These are phyloP conservation scores for Fusarium mangiferae DNA, from an alignment of 2,329 filamentous ascomycete genomes.

Conservation along the genomic window DNA sequence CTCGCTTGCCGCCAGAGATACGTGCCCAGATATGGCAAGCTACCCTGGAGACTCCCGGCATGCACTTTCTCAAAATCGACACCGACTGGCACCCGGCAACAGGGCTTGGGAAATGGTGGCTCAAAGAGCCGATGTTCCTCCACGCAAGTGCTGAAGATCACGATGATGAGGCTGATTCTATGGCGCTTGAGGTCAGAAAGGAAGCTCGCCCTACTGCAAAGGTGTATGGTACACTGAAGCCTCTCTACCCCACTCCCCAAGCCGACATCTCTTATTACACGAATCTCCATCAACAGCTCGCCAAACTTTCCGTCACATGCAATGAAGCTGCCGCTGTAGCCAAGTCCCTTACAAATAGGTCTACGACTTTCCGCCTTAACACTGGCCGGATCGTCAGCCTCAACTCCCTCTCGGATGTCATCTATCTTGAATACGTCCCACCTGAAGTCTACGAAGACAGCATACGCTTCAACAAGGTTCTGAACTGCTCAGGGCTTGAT, in stretches of 20 bases:
- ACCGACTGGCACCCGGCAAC: slow-evolving; percentile 22
- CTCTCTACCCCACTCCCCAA: slow-evolving; percentile 42
- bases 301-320: slow-evolving; percentile 43
- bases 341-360: slow-evolving; percentile 31
- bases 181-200: slow-evolving; percentile 37
- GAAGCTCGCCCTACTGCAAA: slow-evolving; percentile 35
- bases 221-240: slow-evolving; percentile 35
- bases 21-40: slow-evolving; percentile 50
- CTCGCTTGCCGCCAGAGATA: slow-evolving; percentile 49
- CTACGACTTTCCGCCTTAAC: slow-evolving; percentile 40
- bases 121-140: background rate
- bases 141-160: slow-evolving; percentile 15
- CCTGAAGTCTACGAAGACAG: slow-evolving; percentile 42
- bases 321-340: slow-evolving; percentile 41
- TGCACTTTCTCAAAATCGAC: slow-evolving; percentile 50
- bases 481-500: slow-evolving; percentile 45
- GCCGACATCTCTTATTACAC: slow-evolving; percentile 50
- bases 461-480: slow-evolving; percentile 41
- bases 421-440: slow-evolving; percentile 51
- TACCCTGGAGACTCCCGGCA: slow-evolving; percentile 47
- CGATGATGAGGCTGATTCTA: slow-evolving; percentile 31
- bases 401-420: slow-evolving; percentile 44
- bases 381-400: slow-evolving; percentile 46
- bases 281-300: slow-evolving; percentile 43
- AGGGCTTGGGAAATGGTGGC: slow-evolving; percentile 40